phyloP scores from a whole-genome alignment of 2,329 filamentous ascomycete species.

The Fulvia fulva region DNA sequence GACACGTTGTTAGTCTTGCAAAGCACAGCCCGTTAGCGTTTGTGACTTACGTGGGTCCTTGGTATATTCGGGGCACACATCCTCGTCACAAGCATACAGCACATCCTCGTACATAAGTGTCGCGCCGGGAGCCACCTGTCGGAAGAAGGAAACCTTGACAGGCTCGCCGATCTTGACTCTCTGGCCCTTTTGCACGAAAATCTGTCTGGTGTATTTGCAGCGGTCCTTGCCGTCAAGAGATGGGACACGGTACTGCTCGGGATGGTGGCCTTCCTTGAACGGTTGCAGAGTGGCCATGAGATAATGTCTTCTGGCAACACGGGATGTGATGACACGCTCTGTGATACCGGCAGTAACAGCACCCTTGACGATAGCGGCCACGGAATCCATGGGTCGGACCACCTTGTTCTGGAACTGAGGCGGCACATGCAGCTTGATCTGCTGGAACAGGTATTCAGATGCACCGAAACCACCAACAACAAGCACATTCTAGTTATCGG shows the following conservation, averaged over 20 bases:
- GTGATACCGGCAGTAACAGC: slow-evolving; percentile 97
- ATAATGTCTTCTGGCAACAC: slow-evolving; percentile 94
- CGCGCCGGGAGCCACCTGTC: slow-evolving; percentile 92
- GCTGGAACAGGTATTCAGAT: slow-evolving; percentile 97
- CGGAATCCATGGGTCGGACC: slow-evolving; percentile 96
- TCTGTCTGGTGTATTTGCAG: slow-evolving; percentile 97
- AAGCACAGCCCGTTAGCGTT: background rate
- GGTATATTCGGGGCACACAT: slow-evolving; percentile 96
- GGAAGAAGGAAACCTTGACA: slow-evolving; percentile 97
- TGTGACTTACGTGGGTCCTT: slow-evolving; percentile 90
- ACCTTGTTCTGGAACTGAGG: slow-evolving; percentile 98
- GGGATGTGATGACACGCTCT: slow-evolving; percentile 92
- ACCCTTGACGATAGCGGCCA: slow-evolving; percentile 96
- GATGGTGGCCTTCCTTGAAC: slow-evolving; percentile 98
- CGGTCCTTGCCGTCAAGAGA: slow-evolving; percentile 95
- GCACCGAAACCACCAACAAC: slow-evolving; percentile 98
- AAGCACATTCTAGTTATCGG: slow-evolving; percentile 68
- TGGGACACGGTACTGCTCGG: slow-evolving; percentile 94
- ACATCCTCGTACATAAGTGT: slow-evolving; percentile 99
- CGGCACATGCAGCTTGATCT: slow-evolving; percentile 97
- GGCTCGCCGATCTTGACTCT: slow-evolving; percentile 99
- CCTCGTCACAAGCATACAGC: slow-evolving; percentile 93
- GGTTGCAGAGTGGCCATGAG: slow-evolving; percentile 98
- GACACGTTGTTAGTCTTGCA: slow-evolving; percentile 26
- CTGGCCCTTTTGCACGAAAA: slow-evolving; percentile 97